Evolutionary conservation across 1,139 yeast genomes (phyloP).

Genomic region (Suhomyces coccinellae): DNA sequence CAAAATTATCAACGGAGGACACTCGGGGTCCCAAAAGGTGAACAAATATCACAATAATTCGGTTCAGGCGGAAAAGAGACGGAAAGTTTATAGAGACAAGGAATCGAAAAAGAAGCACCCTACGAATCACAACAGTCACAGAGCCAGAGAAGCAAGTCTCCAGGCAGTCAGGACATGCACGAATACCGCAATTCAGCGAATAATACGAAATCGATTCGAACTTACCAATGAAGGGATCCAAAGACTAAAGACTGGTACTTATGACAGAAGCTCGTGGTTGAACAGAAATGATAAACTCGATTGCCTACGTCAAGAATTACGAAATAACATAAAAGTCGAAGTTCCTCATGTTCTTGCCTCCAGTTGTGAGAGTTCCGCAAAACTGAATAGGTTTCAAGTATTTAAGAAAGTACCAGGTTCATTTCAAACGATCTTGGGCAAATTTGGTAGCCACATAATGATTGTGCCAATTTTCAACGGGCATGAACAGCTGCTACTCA

Average conservation of each 20-base stretch:
- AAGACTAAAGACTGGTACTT: slow-evolving; percentile 4
- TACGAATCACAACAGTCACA: neutral
- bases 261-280: neutral
- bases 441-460: slow-evolving; percentile 1
- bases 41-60: slow-evolving; percentile 36
- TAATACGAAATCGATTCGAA: slow-evolving; percentile 1
- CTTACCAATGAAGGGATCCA: slow-evolving; percentile 1
- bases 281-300: slow-evolving; percentile 7
- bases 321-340: neutral
- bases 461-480: slow-evolving; percentile 1
- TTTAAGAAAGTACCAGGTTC: slow-evolving; percentile 2
- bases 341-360: neutral
- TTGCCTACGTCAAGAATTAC: neutral
- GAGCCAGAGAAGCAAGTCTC: neutral
- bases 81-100: slow-evolving; percentile 14
- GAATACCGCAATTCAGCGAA: neutral
- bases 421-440: neutral
- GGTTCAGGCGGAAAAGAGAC: slow-evolving; percentile 33
- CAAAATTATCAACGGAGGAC: slow-evolving; percentile 42
- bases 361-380: neutral
- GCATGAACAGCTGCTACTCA: slow-evolving; percentile 1
- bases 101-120: neutral
- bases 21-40: slow-evolving; percentile 15
- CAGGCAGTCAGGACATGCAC: neutral
- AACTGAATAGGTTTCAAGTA: neutral